Base-by-base conservation (phyloP, 225 moss, liverwort and hornwort genomes). In the Marchantia polymorpha region DNA sequence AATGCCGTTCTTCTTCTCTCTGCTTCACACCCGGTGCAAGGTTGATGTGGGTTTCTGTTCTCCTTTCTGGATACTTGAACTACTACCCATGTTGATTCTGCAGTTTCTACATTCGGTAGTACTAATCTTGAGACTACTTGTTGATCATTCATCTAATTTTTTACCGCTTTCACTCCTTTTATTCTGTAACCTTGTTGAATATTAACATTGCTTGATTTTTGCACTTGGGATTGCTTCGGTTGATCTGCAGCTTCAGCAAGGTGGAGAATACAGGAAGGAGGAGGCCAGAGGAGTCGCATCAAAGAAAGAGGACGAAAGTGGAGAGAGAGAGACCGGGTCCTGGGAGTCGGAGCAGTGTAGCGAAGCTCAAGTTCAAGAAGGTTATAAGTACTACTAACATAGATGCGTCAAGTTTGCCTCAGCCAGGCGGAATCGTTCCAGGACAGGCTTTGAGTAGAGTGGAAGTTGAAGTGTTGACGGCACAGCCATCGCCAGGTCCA, bases 221-320 rank as follows among this genome's bases (percentile, higher is more conserved):
- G 20, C 71, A 7, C 1, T 71, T 20, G 6, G 19, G 69, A 49
- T 30, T 67, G 10, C 17, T 39, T 71, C 20, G 50, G 22, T 50
- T 71, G 50, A 51, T 69, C 0, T 71, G 77, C 82, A 94, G 94
- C 75, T 86, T 87, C 56, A 85, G 88, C 48, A 93, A 93, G 83
- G 86, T 95, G 71, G 93, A 91, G 49, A 26, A 83, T 48, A 87
- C 86, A 11, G 87, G 89, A 15, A 88, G 89, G 69, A 89, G 92
- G 26, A 86, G 83, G 5, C 71, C 89, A 3, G 93, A 90, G 65
- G 92, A 91, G 81, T 82, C 90, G 61, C 90, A 91, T 82, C 99
- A 95, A 86, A 89, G 95, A 49, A 95, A 95, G 77, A 92, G 99
- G 78, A 99, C 99, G 0, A 90, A 81, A 86, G 95, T 99, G 80